Conservation (phyloP, 129 eudicot genomes). For the Ambrosia artemisiifolia region DNA sequence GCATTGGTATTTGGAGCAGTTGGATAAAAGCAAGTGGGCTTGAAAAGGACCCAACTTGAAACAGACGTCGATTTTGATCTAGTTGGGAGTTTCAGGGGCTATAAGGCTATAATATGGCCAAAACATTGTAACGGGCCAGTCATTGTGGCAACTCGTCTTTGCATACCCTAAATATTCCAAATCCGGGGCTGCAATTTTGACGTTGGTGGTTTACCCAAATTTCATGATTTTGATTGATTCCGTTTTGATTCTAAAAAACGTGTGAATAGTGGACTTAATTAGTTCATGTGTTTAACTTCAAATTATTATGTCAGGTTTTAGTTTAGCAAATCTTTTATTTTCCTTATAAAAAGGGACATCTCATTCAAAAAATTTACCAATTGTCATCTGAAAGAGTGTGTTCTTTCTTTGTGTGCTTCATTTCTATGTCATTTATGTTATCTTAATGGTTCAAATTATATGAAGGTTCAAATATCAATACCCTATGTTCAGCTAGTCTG, state of each 20-base stretch:
- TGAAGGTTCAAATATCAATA: not conserved
- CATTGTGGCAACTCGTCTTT: not conserved
- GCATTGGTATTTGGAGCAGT: not conserved
- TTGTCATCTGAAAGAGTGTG: not conserved
- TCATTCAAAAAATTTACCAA: not conserved
- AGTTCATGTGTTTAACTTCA: not conserved
- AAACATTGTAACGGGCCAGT: not conserved
- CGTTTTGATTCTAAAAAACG: not conserved
- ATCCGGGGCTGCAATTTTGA: not conserved
- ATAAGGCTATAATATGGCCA: not conserved
- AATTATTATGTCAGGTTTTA: not conserved
- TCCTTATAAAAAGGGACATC: not conserved
- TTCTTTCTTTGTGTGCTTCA: not conserved
- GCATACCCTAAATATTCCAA: not conserved
- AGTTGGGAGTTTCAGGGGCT: not conserved
- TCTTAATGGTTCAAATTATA: not conserved
- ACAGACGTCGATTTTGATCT: not conserved
- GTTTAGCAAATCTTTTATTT: not conserved
- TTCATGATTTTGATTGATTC: not conserved
- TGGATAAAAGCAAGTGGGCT: not conserved
- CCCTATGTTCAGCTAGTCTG: not conserved
- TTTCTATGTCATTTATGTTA: not conserved
- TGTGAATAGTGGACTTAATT: not conserved
- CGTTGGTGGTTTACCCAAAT: not conserved
- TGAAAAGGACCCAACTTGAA: not conserved